Percentiles rank a stretch among this genome's conserved stretches.
These are phyloP conservation scores for Tulasnella sp. DNA, from an alignment of 768 basidiomycete species.

Conservation along the genomic window DNA sequence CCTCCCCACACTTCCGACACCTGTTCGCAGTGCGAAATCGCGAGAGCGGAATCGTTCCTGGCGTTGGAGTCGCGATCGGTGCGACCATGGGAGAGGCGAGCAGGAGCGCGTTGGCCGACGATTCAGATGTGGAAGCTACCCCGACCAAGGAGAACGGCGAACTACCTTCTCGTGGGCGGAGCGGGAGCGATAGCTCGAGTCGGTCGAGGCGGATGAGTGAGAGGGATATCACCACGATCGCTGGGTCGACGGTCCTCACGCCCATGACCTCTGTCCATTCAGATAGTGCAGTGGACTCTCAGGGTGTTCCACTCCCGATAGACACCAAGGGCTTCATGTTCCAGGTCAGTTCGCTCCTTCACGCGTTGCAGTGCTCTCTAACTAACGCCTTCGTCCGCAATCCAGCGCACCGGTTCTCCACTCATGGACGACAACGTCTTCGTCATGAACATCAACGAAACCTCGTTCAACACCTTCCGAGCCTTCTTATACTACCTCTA, in stretches of 20 bases:
- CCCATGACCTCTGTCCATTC: background rate
- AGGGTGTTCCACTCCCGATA: background rate
- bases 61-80: background rate
- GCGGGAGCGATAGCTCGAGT: background rate
- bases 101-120: conserved; percentile 8
- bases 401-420: background rate
- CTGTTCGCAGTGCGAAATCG: conserved; percentile 1
- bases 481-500: conserved; percentile 21
- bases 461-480: conserved; percentile 21
- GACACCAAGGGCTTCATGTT: background rate
- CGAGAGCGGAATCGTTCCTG: background rate
- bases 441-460: conserved; percentile 22
- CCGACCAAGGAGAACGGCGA: background rate
- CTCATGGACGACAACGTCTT: conserved; percentile 24
- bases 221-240: background rate
- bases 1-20: conserved; percentile 9
- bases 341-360: background rate
- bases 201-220: conserved; percentile 6
- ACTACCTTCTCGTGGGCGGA: background rate
- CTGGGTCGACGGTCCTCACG: background rate
- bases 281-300: too few relatives aligned
- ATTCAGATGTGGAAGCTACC: conserved; percentile 1
- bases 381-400: background rate
- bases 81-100: background rate
- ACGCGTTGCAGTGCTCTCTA: background rate